Percentiles rank a stretch among this genome's conserved stretches.
phyloP scores from a whole-genome alignment of 2,329 filamentous ascomycete species.

The Paraconiothyrium sp. region DNA sequence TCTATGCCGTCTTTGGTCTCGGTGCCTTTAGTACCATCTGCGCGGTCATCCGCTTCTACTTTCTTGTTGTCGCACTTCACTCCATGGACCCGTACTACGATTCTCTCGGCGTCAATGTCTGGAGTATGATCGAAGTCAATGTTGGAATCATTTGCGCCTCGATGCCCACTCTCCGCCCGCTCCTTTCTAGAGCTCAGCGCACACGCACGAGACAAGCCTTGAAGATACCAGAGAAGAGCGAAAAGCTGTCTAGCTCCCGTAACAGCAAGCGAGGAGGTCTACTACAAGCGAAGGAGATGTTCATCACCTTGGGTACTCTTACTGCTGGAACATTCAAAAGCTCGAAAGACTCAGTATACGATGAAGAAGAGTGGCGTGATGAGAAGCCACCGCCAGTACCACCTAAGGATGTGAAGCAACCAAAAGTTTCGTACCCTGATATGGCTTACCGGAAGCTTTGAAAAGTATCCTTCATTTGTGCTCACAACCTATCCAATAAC shows the following conservation, averaged over 20 bases:
- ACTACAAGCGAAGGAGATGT: conserved; percentile 25
- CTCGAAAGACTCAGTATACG: conserved; percentile 11
- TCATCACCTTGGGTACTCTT: conserved; percentile 22
- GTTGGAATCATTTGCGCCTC: conserved; percentile 89
- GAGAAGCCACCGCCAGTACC: conserved; percentile 31
- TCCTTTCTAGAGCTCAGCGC: conserved; percentile 52
- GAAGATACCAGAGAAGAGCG: conserved; percentile 14
- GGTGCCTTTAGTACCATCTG: conserved; percentile 87
- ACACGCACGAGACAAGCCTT: conserved; percentile 27
- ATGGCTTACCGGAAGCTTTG: conserved; percentile 20
- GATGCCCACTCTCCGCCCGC: conserved; percentile 84
- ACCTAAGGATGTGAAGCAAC: conserved; percentile 27
- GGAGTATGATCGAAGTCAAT: conserved; percentile 90
- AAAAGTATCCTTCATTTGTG: neutral
- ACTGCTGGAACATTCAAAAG: conserved; percentile 19
- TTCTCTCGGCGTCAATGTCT: conserved; percentile 83
- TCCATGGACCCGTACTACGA: conserved; percentile 68
- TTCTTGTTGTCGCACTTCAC: conserved; percentile 47
- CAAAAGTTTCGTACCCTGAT: conserved; percentile 18
- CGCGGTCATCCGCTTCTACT: conserved; percentile 71
- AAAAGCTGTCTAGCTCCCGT: conserved; percentile 4
- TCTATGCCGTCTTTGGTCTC: conserved; percentile 83
- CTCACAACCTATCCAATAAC: neutral
- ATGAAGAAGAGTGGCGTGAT: conserved; percentile 21
- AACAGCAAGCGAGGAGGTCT: conserved; percentile 19